Evolutionary conservation across 768 basidiomycete genomes (phyloP).

Genomic region (Mycena vitilis): DNA sequence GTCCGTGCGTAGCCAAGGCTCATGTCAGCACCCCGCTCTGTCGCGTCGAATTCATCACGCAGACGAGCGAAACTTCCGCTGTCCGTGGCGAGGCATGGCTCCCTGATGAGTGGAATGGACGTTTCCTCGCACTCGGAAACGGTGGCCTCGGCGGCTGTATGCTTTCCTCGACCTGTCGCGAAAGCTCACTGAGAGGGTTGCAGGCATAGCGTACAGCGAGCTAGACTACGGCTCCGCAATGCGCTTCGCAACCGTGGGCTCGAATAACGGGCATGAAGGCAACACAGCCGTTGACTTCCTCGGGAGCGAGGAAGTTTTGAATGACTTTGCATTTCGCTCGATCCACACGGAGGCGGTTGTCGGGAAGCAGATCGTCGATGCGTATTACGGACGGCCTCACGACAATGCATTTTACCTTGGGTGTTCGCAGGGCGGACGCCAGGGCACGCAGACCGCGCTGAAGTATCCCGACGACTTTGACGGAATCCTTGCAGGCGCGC

Average conservation of each 20-base stretch:
- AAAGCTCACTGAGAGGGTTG: background rate
- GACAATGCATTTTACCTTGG: conserved; percentile 42
- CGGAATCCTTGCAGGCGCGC: conserved; percentile 43
- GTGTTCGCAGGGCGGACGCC: conserved; percentile 44
- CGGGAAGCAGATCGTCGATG: conserved; percentile 40
- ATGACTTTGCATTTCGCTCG: conserved; percentile 41
- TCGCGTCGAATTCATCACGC: conserved; percentile 26
- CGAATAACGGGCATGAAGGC: conserved; percentile 42
- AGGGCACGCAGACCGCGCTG: conserved; percentile 40
- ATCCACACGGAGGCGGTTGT: conserved; percentile 40
- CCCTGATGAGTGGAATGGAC: conserved; percentile 34
- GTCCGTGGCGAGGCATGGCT: conserved; percentile 29
- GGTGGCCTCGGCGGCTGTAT: conserved; percentile 35
- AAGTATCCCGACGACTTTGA: conserved; percentile 44
- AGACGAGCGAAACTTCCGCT: conserved; percentile 19
- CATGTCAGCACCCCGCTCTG: conserved; percentile 7
- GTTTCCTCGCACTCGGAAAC: conserved; percentile 30
- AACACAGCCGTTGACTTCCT: conserved; percentile 27
- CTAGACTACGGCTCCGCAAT: conserved; percentile 37
- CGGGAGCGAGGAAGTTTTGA: conserved; percentile 40
- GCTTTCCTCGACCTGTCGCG: background rate
- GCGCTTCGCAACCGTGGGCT: conserved; percentile 40
- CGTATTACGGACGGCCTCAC: conserved; percentile 39
- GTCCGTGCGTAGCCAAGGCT: conserved; percentile 4
- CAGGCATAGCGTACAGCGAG: conserved; percentile 37